A percentile compares a stretch with the other conserved stretches of the same genome.
Evolutionary conservation across 176 grass and related monocot species (phyloP).

Genomic region (Oryza rufipogon): DNA sequence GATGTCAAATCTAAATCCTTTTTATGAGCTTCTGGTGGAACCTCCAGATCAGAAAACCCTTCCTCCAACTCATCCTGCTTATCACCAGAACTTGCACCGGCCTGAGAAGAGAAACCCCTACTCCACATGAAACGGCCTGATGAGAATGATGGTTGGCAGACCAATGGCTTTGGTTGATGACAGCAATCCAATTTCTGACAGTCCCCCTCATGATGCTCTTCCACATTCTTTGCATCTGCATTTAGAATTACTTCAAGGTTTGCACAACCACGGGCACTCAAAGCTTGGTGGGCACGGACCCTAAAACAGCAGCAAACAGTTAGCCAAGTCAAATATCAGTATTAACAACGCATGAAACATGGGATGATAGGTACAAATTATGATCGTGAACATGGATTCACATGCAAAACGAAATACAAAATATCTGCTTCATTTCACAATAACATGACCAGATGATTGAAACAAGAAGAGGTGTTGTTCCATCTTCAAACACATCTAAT

Average conservation of each 20-base stretch:
- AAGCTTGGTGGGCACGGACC: slow-evolving; percentile 28
- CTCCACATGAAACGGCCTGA: slow-evolving; percentile 34
- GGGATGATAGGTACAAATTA: background rate
- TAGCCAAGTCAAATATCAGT: background rate
- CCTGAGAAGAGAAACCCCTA: slow-evolving; percentile 73
- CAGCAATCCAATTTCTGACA: slow-evolving; percentile 36
- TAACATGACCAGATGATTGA: background rate
- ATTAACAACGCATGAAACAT: background rate
- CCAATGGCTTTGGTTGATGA: slow-evolving; percentile 35
- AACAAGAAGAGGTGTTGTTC: background rate
- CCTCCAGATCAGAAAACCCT: slow-evolving; percentile 87
- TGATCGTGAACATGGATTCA: background rate
- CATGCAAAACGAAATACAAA: background rate
- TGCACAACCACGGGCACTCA: slow-evolving; percentile 17
- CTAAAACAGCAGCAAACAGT: slow-evolving; percentile 35
- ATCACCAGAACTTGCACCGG: slow-evolving; percentile 53
- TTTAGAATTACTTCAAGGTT: slow-evolving; percentile 33
- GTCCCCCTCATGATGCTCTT: background rate
- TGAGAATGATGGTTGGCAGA: slow-evolving; percentile 31
- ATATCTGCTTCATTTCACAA: background rate
- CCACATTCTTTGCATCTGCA: slow-evolving; percentile 35
- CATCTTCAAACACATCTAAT: background rate
- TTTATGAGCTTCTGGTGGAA: slow-evolving; percentile 51
- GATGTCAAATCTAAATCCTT: slow-evolving; percentile 43
- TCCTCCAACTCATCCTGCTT: slow-evolving; percentile 64